Evolutionary conservation across 2,329 filamentous ascomycete genomes (phyloP).

Genomic region (Colletotrichum sp.): DNA sequence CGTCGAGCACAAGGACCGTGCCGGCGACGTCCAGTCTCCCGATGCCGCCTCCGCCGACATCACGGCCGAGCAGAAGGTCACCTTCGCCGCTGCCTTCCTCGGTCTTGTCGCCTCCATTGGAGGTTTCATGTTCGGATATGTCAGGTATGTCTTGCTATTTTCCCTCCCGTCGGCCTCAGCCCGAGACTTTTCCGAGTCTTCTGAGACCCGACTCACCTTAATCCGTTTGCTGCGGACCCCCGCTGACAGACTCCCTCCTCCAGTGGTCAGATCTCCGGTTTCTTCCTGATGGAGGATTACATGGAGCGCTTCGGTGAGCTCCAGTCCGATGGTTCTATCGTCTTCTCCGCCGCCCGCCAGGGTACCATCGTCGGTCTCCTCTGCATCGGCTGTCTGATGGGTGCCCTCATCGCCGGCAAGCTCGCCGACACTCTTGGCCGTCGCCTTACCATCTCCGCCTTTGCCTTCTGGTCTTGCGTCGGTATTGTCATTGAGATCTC

Average conservation of each 20-base stretch:
- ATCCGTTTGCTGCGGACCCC: neutral
- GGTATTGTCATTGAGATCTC: constrained; percentile 70
- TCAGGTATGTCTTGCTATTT: constrained; percentile 44
- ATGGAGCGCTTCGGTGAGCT: constrained; percentile 56
- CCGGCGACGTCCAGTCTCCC: neutral
- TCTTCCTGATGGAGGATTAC: constrained; percentile 66
- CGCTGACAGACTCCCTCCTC: neutral
- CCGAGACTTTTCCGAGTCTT: neutral
- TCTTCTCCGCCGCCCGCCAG: constrained; percentile 64
- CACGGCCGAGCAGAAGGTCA: constrained; percentile 32
- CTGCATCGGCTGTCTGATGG: constrained; percentile 63
- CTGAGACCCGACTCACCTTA: neutral
- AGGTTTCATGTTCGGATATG: constrained; percentile 64
- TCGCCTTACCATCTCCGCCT: constrained; percentile 64
- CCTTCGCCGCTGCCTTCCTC: constrained; percentile 49
- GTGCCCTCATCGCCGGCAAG: constrained; percentile 62
- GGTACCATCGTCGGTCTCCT: constrained; percentile 70
- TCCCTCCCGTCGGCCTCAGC: neutral
- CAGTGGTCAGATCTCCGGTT: constrained; percentile 66
- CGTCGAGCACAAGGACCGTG: constrained; percentile 15
- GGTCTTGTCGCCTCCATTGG: constrained; percentile 59
- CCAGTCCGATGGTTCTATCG: constrained; percentile 40
- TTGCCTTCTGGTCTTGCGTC: constrained; percentile 66
- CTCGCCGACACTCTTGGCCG: constrained; percentile 68
- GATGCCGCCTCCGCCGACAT: neutral